Evolutionary conservation across 495 filamentous ascomycete species (phyloP).

Genomic region (Penicillium chermesinum): DNA sequence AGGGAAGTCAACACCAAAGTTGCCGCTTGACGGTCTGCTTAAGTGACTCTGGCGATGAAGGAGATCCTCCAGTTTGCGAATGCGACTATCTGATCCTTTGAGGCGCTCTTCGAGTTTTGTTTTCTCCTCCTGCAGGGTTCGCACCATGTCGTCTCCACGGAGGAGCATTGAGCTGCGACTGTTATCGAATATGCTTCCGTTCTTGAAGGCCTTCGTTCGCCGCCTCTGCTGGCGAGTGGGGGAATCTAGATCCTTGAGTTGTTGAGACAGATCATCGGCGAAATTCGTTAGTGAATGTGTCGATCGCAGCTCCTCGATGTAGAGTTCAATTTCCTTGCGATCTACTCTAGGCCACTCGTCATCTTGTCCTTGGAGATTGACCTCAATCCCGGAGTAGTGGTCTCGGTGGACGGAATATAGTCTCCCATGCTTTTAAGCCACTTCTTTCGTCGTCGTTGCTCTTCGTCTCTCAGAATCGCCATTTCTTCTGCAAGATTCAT

Average conservation of each 20-base stretch:
- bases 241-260: constrained; percentile 55
- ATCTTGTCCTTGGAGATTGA: constrained; percentile 78
- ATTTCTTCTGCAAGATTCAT: constrained; percentile 85
- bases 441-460: constrained; percentile 77
- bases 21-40: constrained; percentile 62
- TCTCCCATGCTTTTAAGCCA: constrained; percentile 79
- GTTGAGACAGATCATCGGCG: constrained; percentile 59
- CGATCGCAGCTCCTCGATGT: constrained; percentile 45
- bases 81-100: constrained; percentile 82
- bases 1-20: constrained; percentile 53
- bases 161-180: constrained; percentile 76
- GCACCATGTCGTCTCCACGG: constrained; percentile 74
- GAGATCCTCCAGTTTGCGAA: constrained; percentile 88
- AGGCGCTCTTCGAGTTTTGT: constrained; percentile 71
- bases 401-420: constrained; percentile 52
- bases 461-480: constrained; percentile 83
- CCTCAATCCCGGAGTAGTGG: constrained; percentile 68
- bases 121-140: constrained; percentile 71
- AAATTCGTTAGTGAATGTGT: constrained; percentile 37
- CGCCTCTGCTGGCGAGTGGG: constrained; percentile 74
- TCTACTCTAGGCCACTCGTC: constrained; percentile 66
- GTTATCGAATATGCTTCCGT: constrained; percentile 84
- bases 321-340: constrained; percentile 52
- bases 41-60: constrained; percentile 79
- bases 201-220: constrained; percentile 87